Percentiles rank a stretch among this genome's conserved stretches.
Conservation (phyloP, 2,329 filamentous ascomycete species). For the Xylariaceae sp. region DNA sequence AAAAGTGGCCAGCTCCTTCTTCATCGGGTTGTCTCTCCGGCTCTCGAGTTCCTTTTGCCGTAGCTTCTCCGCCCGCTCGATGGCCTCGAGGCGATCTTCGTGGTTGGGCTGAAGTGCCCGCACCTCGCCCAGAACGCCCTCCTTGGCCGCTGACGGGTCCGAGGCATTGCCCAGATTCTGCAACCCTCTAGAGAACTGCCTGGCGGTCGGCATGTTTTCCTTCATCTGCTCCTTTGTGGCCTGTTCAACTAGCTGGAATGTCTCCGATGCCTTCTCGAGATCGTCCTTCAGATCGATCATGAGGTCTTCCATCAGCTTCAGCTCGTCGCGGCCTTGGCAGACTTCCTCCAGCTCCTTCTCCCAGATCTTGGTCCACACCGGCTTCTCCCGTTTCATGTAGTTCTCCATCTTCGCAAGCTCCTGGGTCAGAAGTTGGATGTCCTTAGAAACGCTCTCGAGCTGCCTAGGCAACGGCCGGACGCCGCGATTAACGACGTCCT, state of each 20-base stretch:
- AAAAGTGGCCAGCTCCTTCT: constrained; percentile 77
- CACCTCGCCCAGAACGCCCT: constrained; percentile 87
- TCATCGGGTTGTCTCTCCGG: constrained; percentile 68
- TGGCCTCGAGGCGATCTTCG: constrained; percentile 86
- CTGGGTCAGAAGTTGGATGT: constrained; percentile 73
- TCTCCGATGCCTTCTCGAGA: constrained; percentile 88
- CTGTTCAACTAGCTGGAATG: constrained; percentile 91
- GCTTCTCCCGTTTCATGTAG: constrained; percentile 85
- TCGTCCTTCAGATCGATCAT: constrained; percentile 90
- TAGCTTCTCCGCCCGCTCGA: constrained; percentile 91
- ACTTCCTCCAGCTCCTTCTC: constrained; percentile 95
- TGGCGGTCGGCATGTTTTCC: constrained; percentile 49
- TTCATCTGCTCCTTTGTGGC: constrained; percentile 98
- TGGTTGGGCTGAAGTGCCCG: constrained; percentile 92
- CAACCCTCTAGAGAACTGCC: constrained; percentile 52
- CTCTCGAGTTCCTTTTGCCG: constrained; percentile 82
- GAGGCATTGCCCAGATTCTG: constrained; percentile 46
- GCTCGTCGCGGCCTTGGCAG: constrained; percentile 88
- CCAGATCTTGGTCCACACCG: constrained; percentile 98
- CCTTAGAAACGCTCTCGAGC: constrained; percentile 82
- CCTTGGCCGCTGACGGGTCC: constrained; percentile 80
- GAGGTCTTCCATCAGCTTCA: constrained; percentile 94
- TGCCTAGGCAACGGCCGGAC: constrained; percentile 87
- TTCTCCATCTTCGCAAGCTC: constrained; percentile 94
- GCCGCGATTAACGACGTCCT: constrained; percentile 90